Percentiles rank a stretch among this genome's conserved stretches.
Conservation (phyloP, 2,329 filamentous ascomycete genomes). For the Mollisia scopiformis region DNA sequence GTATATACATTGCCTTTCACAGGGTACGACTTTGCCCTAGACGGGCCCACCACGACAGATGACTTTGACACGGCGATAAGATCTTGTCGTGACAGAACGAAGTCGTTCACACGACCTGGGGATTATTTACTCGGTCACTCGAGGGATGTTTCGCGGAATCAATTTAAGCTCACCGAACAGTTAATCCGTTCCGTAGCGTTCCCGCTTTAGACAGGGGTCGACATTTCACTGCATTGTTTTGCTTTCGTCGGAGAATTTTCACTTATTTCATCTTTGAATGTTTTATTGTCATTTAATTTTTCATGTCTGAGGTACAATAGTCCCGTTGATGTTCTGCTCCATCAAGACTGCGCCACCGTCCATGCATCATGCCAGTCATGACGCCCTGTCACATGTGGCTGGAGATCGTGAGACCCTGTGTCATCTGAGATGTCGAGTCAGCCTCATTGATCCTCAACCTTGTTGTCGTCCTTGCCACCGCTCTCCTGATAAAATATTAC, state of each 20-base stretch:
- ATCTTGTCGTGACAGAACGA: conserved; percentile 6
- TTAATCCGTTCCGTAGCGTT: conserved; percentile 16
- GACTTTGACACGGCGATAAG: conserved; percentile 15
- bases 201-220: not conserved
- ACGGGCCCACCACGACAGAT: conserved; percentile 30
- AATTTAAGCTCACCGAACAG: conserved; percentile 13
- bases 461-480: too few species aligned
- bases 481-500: too few species aligned
- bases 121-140: conserved; percentile 20
- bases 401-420: not conserved
- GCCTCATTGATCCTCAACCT: too few species aligned
- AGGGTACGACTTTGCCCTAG: conserved; percentile 30
- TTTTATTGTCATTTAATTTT: not conserved
- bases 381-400: not conserved
- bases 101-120: conserved; percentile 23
- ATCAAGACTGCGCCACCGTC: not conserved
- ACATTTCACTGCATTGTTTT: not conserved
- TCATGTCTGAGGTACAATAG: not conserved
- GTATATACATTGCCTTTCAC: conserved; percentile 25
- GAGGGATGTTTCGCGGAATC: conserved; percentile 18
- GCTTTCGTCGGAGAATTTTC: not conserved
- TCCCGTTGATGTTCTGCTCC: not conserved
- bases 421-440: not conserved
- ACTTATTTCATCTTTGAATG: not conserved
- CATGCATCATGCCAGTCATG: not conserved